A percentile compares a stretch with the other conserved stretches of the same genome.
phyloP scores from a whole-genome alignment of 1,284 basidiomycete genomes.

The Cryptococcus neoformans region DNA sequence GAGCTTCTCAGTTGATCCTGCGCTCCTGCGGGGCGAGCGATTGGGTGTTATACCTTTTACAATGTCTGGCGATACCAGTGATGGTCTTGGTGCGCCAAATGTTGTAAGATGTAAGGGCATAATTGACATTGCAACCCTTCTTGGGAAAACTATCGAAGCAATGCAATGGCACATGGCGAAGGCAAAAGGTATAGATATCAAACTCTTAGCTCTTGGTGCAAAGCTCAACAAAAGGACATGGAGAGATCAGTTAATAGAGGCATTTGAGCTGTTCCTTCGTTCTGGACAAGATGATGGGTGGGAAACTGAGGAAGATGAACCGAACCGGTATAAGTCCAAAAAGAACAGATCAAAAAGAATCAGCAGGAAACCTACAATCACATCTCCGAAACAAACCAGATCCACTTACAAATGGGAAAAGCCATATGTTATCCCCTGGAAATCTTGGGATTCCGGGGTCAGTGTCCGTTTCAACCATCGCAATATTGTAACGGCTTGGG shows the following conservation, averaged over 20 bases:
- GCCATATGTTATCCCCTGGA: not conserved
- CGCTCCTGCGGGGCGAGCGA: constrained; percentile 1
- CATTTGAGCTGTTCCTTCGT: not conserved
- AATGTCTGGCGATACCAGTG: not conserved
- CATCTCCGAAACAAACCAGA: not conserved
- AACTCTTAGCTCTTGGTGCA: not conserved
- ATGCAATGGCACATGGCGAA: not conserved
- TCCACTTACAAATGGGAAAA: not conserved
- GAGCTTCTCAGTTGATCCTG: constrained; percentile 1
- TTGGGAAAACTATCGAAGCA: not conserved
- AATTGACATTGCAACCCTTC: not conserved
- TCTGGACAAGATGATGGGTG: not conserved
- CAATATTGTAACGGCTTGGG: not conserved
- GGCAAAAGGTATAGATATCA: not conserved
- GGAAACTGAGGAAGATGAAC: not conserved
- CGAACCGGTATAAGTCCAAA: not conserved
- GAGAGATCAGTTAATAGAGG: not conserved
- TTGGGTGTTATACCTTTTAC: constrained; percentile 1
- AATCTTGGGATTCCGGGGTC: not conserved
- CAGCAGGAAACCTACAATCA: not conserved
- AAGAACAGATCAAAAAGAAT: not conserved
- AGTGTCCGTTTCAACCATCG: not conserved
- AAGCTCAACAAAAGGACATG: not conserved
- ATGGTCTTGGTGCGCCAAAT: not conserved
- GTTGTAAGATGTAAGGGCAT: not conserved